Percentiles rank a stretch among this genome's conserved stretches.
These are phyloP conservation scores for Begonia fuchsioides DNA, from an alignment of 306 rosid species.

Conservation along the genomic window DNA sequence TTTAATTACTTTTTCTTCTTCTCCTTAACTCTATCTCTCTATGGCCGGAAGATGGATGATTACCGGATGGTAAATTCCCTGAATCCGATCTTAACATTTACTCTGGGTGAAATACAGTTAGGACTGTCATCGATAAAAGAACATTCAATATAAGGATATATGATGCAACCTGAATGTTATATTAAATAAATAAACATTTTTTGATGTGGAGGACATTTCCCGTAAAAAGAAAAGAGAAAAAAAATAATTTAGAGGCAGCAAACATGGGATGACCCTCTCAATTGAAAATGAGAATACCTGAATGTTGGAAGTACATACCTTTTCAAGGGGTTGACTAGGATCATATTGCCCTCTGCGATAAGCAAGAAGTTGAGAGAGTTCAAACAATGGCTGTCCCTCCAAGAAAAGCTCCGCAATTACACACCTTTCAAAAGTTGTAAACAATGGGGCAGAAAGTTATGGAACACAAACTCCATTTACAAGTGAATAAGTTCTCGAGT, in stretches of 20 bases:
- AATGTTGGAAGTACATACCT: slow-evolving; percentile 27
- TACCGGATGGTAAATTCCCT: too few species aligned
- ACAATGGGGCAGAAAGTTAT: too few species aligned
- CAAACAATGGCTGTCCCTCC: slow-evolving; percentile 94
- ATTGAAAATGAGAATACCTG: neutral
- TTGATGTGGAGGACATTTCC: neutral
- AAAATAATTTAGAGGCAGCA: too few species aligned
- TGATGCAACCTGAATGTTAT: neutral
- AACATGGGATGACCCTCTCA: neutral
- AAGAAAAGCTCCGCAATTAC: slow-evolving; percentile 98
- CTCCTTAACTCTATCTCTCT: too few species aligned
- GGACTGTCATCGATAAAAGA: neutral
- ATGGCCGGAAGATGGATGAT: too few species aligned
- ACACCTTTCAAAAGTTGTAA: slow-evolving; percentile 29
- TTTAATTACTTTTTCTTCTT: too few species aligned
- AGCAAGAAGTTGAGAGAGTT: slow-evolving; percentile 88
- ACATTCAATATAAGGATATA: slow-evolving; percentile 4
- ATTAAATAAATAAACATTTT: neutral
- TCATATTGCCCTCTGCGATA: slow-evolving; percentile 98
- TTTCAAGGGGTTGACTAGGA: slow-evolving; percentile 88
- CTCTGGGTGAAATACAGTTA: too few species aligned
- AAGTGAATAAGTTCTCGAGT: too few species aligned
- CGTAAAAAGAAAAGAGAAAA: neutral
- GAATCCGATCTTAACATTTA: too few species aligned
- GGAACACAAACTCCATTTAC: too few species aligned